A percentile compares a stretch with the other conserved stretches of the same genome.
phyloP scores from a whole-genome alignment of 106 monocot genomes.

The Hemerocallis citrina region DNA sequence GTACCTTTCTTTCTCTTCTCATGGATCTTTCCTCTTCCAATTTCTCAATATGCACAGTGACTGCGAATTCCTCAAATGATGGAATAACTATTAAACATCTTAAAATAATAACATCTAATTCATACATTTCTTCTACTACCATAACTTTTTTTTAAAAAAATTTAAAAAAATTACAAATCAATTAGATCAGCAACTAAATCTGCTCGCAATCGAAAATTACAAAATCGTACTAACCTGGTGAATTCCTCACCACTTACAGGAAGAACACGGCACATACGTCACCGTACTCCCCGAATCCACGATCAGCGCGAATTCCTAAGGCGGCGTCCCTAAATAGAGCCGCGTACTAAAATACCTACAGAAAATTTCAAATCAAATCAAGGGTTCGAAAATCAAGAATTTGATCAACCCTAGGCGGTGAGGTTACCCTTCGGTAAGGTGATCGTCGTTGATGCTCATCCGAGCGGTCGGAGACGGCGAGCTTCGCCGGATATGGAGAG shows the following conservation, averaged over 20 bases:
- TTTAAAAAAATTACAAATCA: too few relatives aligned
- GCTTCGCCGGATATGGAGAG: neutral
- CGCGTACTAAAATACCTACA: constrained; percentile 50
- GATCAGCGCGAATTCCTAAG: constrained; percentile 56
- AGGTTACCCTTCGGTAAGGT: constrained; percentile 44
- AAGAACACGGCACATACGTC: constrained; percentile 56
- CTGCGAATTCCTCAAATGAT: too few relatives aligned
- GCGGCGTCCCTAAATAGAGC: constrained; percentile 52
- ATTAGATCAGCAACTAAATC: too few relatives aligned
- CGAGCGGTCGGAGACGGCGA: constrained; percentile 13
- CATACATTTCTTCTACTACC: too few relatives aligned
- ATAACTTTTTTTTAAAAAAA: too few relatives aligned
- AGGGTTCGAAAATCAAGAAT: neutral
- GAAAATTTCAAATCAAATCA: neutral
- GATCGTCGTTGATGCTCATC: constrained; percentile 54
- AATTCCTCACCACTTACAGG: constrained; percentile 45
- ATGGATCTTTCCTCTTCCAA: too few relatives aligned
- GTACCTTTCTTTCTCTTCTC: too few relatives aligned
- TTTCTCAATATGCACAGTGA: too few relatives aligned
- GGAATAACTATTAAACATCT: too few relatives aligned
- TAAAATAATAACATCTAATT: too few relatives aligned
- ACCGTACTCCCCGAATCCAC: constrained; percentile 64
- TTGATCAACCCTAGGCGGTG: neutral
- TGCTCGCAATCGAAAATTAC: too few relatives aligned
- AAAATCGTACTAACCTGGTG: constrained; percentile 62